Conservation (phyloP, 2,329 filamentous ascomycete species). For the Blastomyces gilchristii region DNA sequence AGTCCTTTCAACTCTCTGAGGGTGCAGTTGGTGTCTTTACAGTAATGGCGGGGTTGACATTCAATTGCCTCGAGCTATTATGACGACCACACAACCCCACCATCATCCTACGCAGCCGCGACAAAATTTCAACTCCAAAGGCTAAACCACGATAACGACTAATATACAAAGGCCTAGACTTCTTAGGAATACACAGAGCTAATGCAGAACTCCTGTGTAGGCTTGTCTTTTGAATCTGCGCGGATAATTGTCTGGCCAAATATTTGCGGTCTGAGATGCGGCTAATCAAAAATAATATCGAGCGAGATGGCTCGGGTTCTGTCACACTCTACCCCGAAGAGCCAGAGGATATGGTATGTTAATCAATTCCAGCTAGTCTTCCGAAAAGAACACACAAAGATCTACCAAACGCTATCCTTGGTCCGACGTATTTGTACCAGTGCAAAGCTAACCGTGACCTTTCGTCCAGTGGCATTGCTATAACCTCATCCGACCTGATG, state of each 20-base stretch:
- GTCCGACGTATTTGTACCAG: neutral
- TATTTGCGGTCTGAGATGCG: slow-evolving; percentile 43
- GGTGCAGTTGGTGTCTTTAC: neutral
- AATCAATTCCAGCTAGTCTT: neutral
- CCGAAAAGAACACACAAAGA: neutral
- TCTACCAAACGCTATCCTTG: neutral
- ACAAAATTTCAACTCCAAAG: neutral
- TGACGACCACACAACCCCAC: neutral
- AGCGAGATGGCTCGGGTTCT: slow-evolving; percentile 54
- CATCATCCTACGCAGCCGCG: neutral
- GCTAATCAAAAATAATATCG: slow-evolving; percentile 56
- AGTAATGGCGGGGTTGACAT: neutral
- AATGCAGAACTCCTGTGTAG: neutral
- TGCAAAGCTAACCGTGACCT: slow-evolving; percentile 1
- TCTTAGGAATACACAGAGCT: neutral
- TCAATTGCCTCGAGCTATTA: neutral
- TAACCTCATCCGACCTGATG: slow-evolving; percentile 58
- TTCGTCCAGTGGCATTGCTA: slow-evolving; percentile 57
- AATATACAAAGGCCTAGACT: neutral
- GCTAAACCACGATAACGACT: neutral
- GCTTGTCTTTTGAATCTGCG: neutral
- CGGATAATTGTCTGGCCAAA: too few species aligned
- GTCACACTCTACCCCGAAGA: slow-evolving; percentile 61
- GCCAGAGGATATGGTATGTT: slow-evolving; percentile 60
- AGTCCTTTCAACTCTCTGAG: neutral